phyloP scores from a whole-genome alignment of 768 basidiomycete species.

The Rhizopogon roseolus region DNA sequence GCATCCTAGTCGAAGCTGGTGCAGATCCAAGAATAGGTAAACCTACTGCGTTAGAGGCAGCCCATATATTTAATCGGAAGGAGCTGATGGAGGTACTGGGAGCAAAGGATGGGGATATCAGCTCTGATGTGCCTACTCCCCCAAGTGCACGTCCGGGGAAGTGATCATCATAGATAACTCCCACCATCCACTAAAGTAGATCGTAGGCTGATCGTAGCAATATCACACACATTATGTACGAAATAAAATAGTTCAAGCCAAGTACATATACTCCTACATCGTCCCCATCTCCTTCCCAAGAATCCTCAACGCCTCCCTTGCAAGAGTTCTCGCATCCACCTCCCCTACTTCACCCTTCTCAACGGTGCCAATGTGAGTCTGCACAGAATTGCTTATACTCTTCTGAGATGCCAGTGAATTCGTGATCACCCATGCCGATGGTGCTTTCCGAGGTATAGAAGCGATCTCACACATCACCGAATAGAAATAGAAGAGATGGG shows the following conservation, averaged over 20 bases:
- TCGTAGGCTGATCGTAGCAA: neutral
- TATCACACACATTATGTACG: neutral
- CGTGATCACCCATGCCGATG: slow-evolving; percentile 56
- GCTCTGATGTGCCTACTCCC: slow-evolving; percentile 25
- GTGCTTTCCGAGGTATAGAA: slow-evolving; percentile 63
- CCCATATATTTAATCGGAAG: slow-evolving; percentile 60
- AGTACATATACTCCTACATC: slow-evolving; percentile 8
- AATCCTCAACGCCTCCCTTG: slow-evolving; percentile 60
- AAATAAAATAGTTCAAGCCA: neutral
- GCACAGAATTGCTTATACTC: slow-evolving; percentile 6
- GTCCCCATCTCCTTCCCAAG: slow-evolving; percentile 74
- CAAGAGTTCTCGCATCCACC: slow-evolving; percentile 62
- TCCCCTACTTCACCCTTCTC: slow-evolving; percentile 32
- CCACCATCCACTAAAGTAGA: neutral
- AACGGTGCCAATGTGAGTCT: slow-evolving; percentile 16
- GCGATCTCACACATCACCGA: slow-evolving; percentile 73
- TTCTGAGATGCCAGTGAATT: slow-evolving; percentile 4
- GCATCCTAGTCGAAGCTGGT: slow-evolving; percentile 40
- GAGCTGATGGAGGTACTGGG: slow-evolving; percentile 55
- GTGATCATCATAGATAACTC: neutral
- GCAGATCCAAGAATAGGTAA: slow-evolving; percentile 64
- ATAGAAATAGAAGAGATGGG: slow-evolving; percentile 90
- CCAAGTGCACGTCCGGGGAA: slow-evolving; percentile 10
- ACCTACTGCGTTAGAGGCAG: slow-evolving; percentile 66
- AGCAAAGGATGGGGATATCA: slow-evolving; percentile 49